Evolutionary conservation across 345 rosid genomes (phyloP).

Genomic region (Salix udensis): DNA sequence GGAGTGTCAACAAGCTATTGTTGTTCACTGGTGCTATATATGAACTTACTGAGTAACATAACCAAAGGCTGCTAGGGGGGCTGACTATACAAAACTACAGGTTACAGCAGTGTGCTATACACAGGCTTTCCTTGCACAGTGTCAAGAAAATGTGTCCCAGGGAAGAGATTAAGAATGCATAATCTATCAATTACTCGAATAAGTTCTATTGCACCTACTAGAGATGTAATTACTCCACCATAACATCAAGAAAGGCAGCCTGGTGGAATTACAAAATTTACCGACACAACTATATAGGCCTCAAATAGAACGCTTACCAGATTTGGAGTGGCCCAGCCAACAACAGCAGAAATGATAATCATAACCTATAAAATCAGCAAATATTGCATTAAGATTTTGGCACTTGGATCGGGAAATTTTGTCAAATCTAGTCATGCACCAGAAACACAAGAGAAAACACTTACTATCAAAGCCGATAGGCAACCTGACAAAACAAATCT

Average conservation of each 20-base stretch:
- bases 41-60: not conserved
- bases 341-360: conserved; percentile 76
- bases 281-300: conserved; percentile 3
- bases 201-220: not conserved
- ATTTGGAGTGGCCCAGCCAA: conserved; percentile 96
- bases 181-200: not conserved
- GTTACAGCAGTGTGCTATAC: not conserved
- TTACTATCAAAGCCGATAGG: conserved; percentile 66
- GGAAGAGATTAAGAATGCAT: not conserved
- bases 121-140: not conserved
- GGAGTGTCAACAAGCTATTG: not conserved
- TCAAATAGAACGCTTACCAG: conserved; percentile 52
- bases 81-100: not conserved
- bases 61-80: not conserved
- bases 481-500: conserved; percentile 91
- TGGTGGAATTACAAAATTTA: conserved; percentile 2
- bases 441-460: conserved; percentile 15
- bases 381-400: conserved; percentile 2
- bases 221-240: not conserved
- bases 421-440: conserved; percentile 6
- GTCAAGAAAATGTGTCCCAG: not conserved
- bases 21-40: not conserved
- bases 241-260: not conserved
- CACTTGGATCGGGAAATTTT: not conserved
- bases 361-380: conserved; percentile 52